phyloP scores from a whole-genome alignment of 2,329 filamentous ascomycete genomes.

The Tolypocladium album region DNA sequence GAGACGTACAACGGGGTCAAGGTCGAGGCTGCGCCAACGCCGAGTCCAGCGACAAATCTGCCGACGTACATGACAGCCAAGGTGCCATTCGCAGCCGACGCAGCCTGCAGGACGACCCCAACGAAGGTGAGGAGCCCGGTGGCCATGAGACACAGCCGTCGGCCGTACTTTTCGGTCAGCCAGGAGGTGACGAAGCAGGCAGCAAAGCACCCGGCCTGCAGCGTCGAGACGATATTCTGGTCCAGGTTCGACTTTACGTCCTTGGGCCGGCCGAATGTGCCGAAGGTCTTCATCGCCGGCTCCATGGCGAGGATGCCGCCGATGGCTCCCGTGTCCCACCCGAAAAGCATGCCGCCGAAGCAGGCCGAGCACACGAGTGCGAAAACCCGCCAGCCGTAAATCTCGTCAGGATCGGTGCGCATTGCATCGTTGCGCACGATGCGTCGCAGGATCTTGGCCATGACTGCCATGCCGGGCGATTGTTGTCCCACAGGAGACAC shows the following conservation, averaged over 20 bases:
- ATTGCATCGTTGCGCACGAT: conserved; percentile 63
- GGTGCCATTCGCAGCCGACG: conserved; percentile 40
- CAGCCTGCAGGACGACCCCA: conserved; percentile 54
- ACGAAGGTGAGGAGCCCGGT: conserved; percentile 46
- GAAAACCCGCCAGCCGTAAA: conserved; percentile 61
- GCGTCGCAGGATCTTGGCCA: conserved; percentile 34
- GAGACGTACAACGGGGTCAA: conserved; percentile 34
- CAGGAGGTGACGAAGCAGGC: conserved; percentile 48
- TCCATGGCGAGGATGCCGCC: conserved; percentile 54
- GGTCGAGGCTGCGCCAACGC: conserved; percentile 38
- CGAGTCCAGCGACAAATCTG: conserved; percentile 40
- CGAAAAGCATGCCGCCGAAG: conserved; percentile 51
- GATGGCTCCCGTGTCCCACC: conserved; percentile 52
- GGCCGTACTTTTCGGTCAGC: conserved; percentile 43
- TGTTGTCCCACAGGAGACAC: neutral
- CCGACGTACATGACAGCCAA: conserved; percentile 56
- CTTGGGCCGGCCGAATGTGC: conserved; percentile 17
- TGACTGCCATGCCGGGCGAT: conserved; percentile 24
- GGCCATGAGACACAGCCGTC: conserved; percentile 42
- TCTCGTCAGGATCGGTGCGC: conserved; percentile 53
- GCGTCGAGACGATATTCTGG: conserved; percentile 59
- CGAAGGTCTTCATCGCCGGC: conserved; percentile 37
- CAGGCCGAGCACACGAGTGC: conserved; percentile 53
- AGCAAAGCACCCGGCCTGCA: conserved; percentile 58
- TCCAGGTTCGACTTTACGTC: conserved; percentile 39